Conservation (phyloP, 2,329 filamentous ascomycete species). For the Coniochaeta hoffmannii region DNA sequence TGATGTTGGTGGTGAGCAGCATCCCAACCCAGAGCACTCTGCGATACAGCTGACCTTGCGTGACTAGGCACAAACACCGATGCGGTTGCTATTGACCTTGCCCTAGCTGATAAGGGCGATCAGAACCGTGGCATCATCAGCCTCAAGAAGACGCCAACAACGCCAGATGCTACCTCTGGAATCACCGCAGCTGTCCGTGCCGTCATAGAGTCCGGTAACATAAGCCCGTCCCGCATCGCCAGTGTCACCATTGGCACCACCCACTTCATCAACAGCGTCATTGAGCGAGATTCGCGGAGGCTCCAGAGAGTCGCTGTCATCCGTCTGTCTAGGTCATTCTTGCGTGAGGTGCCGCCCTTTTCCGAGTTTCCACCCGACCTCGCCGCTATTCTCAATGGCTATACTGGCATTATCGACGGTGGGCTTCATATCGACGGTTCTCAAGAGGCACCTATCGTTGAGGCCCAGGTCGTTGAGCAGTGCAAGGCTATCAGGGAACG, state of each 20-base stretch:
- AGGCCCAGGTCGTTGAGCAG: constrained; percentile 24
- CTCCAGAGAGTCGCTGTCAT: constrained; percentile 23
- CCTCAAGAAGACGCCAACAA: constrained; percentile 41
- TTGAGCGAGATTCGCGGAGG: constrained; percentile 13
- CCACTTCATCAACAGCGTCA: constrained; percentile 15
- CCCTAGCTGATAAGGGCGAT: constrained; percentile 21
- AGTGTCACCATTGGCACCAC: constrained; percentile 15
- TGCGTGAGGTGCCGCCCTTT: constrained; percentile 33
- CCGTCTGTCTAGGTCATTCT: constrained; percentile 18
- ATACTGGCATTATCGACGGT: constrained; percentile 39
- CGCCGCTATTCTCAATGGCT: constrained; percentile 35
- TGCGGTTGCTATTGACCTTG: constrained; percentile 32
- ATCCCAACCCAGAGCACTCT: neutral
- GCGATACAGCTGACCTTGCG: neutral
- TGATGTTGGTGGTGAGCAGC: constrained; percentile 1
- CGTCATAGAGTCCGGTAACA: constrained; percentile 16
- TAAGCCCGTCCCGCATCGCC: neutral
- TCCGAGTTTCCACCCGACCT: constrained; percentile 31
- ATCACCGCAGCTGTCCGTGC: constrained; percentile 36
- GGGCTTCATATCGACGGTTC: constrained; percentile 25
- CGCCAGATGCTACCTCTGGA: constrained; percentile 39
- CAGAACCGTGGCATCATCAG: constrained; percentile 33
- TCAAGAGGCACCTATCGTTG: constrained; percentile 30
- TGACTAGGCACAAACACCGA: constrained; percentile 30
- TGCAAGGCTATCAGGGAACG: constrained; percentile 13